phyloP scores from a whole-genome alignment of 1,139 yeast species.

The Hyphopichia fennica region DNA sequence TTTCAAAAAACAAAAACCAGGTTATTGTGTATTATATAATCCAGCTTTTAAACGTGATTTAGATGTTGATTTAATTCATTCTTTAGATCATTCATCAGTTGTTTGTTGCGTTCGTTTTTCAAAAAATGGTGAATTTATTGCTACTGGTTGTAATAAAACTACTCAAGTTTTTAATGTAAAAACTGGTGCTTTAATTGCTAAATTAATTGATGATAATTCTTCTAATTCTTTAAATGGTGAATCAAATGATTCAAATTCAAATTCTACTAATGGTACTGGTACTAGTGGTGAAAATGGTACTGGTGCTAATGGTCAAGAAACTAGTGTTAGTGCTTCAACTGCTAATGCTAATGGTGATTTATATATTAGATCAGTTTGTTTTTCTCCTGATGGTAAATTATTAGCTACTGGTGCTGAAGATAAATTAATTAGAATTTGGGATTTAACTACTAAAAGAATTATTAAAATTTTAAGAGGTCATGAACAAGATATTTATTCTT shows the following conservation, averaged over 20 bases:
- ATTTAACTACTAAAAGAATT: constrained; percentile 81
- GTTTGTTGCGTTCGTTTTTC: constrained; percentile 96
- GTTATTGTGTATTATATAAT: constrained; percentile 87
- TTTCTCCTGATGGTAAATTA: constrained; percentile 94
- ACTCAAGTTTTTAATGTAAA: constrained; percentile 93
- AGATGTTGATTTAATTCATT: constrained; percentile 87
- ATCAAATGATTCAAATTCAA: constrained; percentile 34
- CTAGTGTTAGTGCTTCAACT: constrained; percentile 26
- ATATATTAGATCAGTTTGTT: constrained; percentile 92
- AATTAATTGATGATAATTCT: constrained; percentile 77
- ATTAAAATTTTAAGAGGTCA: constrained; percentile 90
- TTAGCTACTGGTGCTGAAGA: constrained; percentile 99
- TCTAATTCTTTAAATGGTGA: constrained; percentile 24
- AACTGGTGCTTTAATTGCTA: constrained; percentile 87
- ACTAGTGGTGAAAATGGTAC: constrained; percentile 17
- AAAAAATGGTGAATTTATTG: constrained; percentile 87
- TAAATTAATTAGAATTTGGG: constrained; percentile 96
- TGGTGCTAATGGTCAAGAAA: constrained; percentile 25
- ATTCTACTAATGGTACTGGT: constrained; percentile 17
- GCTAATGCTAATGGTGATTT: constrained; percentile 68
- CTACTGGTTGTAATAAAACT: constrained; percentile 96
- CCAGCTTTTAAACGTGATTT: constrained; percentile 70
- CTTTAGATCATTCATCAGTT: constrained; percentile 88
- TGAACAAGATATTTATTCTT: constrained; percentile 95
- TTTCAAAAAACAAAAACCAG: constrained; percentile 80